A percentile compares a stretch with the other conserved stretches of the same genome.
These are phyloP conservation scores for Bidens hawaiensis DNA, from an alignment of 140 eudicot genomes.

Conservation along the genomic window DNA sequence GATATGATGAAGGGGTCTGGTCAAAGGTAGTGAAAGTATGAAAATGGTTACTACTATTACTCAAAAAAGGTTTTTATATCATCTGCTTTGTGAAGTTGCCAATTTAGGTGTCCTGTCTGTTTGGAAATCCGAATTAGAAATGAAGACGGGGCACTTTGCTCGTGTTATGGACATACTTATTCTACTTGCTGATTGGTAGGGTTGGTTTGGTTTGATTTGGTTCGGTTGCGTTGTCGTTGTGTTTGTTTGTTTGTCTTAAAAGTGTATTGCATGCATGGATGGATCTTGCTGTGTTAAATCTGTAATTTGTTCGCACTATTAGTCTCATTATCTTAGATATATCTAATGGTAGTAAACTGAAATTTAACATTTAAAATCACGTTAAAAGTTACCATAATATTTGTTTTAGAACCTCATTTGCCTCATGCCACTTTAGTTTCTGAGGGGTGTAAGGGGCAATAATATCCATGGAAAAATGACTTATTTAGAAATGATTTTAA, in stretches of 20 bases:
- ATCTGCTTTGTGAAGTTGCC: slow-evolving; percentile 38
- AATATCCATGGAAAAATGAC: no score
- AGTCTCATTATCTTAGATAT: neutral
- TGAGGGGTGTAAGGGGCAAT: no score
- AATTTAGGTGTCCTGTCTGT: slow-evolving; percentile 26
- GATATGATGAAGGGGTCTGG: slow-evolving; percentile 34
- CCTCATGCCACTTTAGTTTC: no score
- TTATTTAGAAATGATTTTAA: no score
- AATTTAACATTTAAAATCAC: no score
- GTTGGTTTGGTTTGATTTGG: slow-evolving; percentile 27
- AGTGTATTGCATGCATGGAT: slow-evolving; percentile 25
- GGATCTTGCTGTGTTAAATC: slow-evolving; percentile 25
- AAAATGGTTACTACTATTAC: slow-evolving; percentile 27
- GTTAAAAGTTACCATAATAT: no score
- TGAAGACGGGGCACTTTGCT: slow-evolving; percentile 29
- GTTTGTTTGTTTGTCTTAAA: slow-evolving; percentile 6
- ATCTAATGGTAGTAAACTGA: neutral
- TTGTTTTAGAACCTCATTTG: no score
- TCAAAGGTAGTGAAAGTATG: slow-evolving; percentile 17
- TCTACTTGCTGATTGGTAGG: slow-evolving; percentile 33
- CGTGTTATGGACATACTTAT: slow-evolving; percentile 34
- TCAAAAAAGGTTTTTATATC: slow-evolving; percentile 20
- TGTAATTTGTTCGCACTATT: slow-evolving; percentile 19
- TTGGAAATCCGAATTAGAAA: slow-evolving; percentile 19
- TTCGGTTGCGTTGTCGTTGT: slow-evolving; percentile 30